phyloP scores from a whole-genome alignment of 345 rosid genomes.

The Carallia brachiata region DNA sequence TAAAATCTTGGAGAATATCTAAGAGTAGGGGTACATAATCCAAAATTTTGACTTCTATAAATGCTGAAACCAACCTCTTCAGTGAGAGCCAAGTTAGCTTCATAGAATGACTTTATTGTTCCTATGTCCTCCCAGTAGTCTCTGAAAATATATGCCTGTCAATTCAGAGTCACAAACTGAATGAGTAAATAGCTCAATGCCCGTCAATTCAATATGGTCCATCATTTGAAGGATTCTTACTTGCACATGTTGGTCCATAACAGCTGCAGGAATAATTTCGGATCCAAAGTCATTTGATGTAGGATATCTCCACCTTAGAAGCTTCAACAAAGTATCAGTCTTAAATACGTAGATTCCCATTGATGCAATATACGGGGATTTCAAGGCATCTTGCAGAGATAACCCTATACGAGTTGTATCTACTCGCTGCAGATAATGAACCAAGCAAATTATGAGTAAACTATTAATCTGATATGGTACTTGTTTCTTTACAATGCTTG shows the following conservation, averaged over 20 bases:
- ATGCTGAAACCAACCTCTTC: conserved; percentile 57
- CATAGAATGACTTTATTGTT: conserved; percentile 80
- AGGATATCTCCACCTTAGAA: conserved; percentile 73
- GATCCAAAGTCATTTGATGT: conserved; percentile 91
- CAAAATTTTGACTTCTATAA: neutral
- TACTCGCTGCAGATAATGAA: conserved; percentile 48
- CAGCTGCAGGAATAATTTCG: conserved; percentile 89
- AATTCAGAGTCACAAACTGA: conserved; percentile 2
- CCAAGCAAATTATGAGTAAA: neutral
- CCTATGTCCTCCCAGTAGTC: conserved; percentile 99
- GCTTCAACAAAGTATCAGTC: conserved; percentile 67
- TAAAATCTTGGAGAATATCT: neutral
- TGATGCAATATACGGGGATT: conserved; percentile 77
- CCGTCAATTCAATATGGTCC: neutral
- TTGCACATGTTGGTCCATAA: conserved; percentile 71
- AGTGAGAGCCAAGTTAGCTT: conserved; percentile 90
- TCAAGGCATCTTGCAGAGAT: conserved; percentile 58
- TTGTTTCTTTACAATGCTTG: neutral
- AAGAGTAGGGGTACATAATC: neutral
- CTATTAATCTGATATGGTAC: too few species aligned
- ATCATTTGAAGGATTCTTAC: conserved; percentile 35
- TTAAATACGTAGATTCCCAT: conserved; percentile 92
- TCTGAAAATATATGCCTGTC: conserved; percentile 67
- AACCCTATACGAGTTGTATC: conserved; percentile 71
- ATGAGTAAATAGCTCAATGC: neutral